These are phyloP conservation scores for Chloroidium sp. DNA, from an alignment of 163 green algal genomes.

Conservation along the genomic window DNA sequence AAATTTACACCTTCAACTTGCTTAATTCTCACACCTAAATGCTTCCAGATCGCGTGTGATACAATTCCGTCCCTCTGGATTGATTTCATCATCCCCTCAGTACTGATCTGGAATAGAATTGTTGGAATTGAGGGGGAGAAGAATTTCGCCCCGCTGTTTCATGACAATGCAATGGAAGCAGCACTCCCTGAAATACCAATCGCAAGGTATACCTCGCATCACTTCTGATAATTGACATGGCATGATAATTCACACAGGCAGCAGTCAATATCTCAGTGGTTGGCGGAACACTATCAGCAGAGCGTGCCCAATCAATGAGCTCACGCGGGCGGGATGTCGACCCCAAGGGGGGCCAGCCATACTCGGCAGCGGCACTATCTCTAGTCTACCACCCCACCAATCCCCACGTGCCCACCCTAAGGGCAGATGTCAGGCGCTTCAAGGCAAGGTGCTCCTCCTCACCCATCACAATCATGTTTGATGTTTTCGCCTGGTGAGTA, in stretches of 20 bases:
- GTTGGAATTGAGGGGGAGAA: not conserved
- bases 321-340: conserved; percentile 64
- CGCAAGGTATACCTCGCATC: not conserved
- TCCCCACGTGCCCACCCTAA: conserved; percentile 87
- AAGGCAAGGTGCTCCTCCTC: conserved; percentile 24
- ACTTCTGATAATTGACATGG: not conserved
- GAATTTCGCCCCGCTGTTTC: too few species aligned
- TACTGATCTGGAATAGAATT: not conserved
- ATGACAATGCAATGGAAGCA: too few species aligned
- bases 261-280: conserved; percentile 87
- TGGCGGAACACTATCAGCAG: conserved; percentile 54
- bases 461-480: not conserved
- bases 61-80: too few species aligned
- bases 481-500: too few species aligned
- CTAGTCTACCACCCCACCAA: conserved; percentile 89
- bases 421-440: conserved; percentile 90
- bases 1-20: not conserved
- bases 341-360: conserved; percentile 43
- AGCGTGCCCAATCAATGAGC: conserved; percentile 73
- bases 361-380: conserved; percentile 81
- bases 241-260: conserved; percentile 33
- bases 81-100: too few species aligned
- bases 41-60: too few species aligned
- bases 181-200: not conserved
- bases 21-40: too few species aligned